A percentile compares a stretch with the other conserved stretches of the same genome.
phyloP scores from a whole-genome alignment of 163 green algal species.

The Coccomyxa subellipsoidea region DNA sequence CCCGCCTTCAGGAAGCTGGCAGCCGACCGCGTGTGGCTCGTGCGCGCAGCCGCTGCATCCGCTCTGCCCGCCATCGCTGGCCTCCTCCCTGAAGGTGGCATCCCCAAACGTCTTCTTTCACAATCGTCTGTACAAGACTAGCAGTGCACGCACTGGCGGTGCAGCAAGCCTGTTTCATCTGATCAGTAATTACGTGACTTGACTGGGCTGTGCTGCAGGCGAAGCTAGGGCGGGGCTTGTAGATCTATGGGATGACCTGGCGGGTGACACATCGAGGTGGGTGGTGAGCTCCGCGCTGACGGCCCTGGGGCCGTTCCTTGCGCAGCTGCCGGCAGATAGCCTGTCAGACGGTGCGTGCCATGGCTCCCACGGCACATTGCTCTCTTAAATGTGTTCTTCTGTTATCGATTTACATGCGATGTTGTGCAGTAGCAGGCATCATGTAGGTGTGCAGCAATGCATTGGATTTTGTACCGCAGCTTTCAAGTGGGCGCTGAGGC shows the following conservation, averaged over 20 bases:
- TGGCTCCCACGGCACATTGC: background rate
- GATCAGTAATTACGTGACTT: background rate
- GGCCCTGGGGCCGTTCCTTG: background rate
- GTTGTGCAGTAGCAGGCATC: no score
- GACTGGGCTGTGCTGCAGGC: background rate
- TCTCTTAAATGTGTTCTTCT: no score
- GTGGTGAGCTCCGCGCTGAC: background rate
- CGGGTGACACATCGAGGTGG: background rate
- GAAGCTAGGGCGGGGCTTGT: background rate
- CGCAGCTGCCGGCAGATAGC: background rate
- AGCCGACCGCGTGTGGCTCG: slow-evolving; percentile 16
- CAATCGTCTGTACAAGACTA: no score
- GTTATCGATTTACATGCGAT: no score
- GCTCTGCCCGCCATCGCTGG: slow-evolving; percentile 13
- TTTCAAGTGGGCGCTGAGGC: no score
- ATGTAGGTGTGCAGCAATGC: no score
- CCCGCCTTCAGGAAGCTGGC: background rate
- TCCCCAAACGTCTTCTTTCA: no score
- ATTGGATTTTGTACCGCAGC: no score
- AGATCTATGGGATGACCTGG: background rate
- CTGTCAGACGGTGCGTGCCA: background rate
- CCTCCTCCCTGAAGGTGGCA: background rate
- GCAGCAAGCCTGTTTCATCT: no score
- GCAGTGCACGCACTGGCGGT: no score
- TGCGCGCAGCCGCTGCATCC: slow-evolving; percentile 14